Base-by-base conservation (phyloP, 768 basidiomycete genomes). In the Boletus tomentosulus region DNA sequence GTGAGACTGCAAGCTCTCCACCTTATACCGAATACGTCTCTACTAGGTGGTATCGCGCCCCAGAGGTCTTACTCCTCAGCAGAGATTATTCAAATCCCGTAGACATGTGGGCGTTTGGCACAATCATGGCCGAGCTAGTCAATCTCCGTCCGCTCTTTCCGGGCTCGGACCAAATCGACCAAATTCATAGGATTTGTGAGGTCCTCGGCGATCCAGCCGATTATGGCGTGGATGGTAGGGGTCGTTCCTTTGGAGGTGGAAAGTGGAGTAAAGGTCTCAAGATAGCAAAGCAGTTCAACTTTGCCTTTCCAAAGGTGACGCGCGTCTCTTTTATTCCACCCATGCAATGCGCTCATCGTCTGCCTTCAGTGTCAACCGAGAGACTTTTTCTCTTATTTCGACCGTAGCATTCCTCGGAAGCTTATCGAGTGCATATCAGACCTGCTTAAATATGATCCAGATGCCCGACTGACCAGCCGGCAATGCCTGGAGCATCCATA, bases 1-100 rank as follows among this genome's bases (percentile, higher is more conserved):
- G 95, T 45, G 92, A 96, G 69, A 97, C 89, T 4, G 78, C 76
- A 51, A 92, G 91, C 61, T 71, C 77, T 51, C 97, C 97, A 1
- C 97, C 97, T 0, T 99, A 98, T 68, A 98, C 97, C 27, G 97
- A 98, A 74, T 98, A 99, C 66, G 97, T 99, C 37, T 90, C 94
- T 22, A 99, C 97, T n/a, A 81, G 97, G 38, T 99, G 97, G 97
- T 99, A 99, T 72, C 90, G 97, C 54, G 97, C 97, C 0, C 97
- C 97, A 15, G 97, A 99, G 70, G 94, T 99, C 16, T 78, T 99
- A 30, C 79, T 99, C 38, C 79, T 92, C 56, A 92, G 91, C 63
- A 82, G 85, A 53, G 89, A 98, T 69, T 99, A 99, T 66, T 95
- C 92, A 10, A 90, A 89, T 64, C 94, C 97, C 4, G 96, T 99